phyloP scores from a whole-genome alignment of 2,329 filamentous ascomycete genomes.

The Phyllosticta citribraziliensis region DNA sequence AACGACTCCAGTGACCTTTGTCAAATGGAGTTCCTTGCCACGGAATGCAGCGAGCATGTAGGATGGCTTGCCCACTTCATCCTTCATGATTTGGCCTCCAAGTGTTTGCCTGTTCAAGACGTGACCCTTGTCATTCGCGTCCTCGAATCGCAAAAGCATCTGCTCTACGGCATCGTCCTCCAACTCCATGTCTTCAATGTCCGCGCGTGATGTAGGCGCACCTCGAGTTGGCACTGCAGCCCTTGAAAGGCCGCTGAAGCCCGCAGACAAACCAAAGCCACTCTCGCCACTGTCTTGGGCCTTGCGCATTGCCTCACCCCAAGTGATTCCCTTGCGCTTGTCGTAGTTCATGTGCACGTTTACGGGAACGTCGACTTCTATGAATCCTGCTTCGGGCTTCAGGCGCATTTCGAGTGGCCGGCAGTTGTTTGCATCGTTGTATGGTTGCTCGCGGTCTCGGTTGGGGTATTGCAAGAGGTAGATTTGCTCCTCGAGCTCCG shows the following conservation, averaged over 20 bases:
- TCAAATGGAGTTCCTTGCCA: slow-evolving; percentile 75
- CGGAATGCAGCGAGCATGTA: slow-evolving; percentile 93
- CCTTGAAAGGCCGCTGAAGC: slow-evolving; percentile 21
- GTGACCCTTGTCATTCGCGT: slow-evolving; percentile 58
- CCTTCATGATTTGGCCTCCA: slow-evolving; percentile 66
- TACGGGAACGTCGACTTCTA: slow-evolving; percentile 87
- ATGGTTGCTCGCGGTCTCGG: slow-evolving; percentile 54
- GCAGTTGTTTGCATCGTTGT: slow-evolving; percentile 45
- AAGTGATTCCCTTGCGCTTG: slow-evolving; percentile 68
- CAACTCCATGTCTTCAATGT: slow-evolving; percentile 28
- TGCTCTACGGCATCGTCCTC: slow-evolving; percentile 59
- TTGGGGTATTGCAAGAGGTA: slow-evolving; percentile 87
- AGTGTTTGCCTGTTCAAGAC: slow-evolving; percentile 74
- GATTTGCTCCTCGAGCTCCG: slow-evolving; percentile 47
- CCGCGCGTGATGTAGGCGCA: slow-evolving; percentile 13
- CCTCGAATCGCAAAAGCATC: slow-evolving; percentile 42
- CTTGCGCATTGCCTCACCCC: slow-evolving; percentile 64
- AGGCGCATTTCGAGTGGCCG: slow-evolving; percentile 66
- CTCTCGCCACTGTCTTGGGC: slow-evolving; percentile 33
- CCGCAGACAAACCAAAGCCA: slow-evolving; percentile 38
- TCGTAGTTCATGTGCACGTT: slow-evolving; percentile 67
- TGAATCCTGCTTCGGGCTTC: slow-evolving; percentile 71
- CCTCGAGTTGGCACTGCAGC: slow-evolving; percentile 12
- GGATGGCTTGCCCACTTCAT: slow-evolving; percentile 57
- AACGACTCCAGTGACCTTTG: slow-evolving; percentile 70